Evolutionary conservation across 352 stramenopile genomes (phyloP).

Genomic region (Phytophthora hybrid): DNA sequence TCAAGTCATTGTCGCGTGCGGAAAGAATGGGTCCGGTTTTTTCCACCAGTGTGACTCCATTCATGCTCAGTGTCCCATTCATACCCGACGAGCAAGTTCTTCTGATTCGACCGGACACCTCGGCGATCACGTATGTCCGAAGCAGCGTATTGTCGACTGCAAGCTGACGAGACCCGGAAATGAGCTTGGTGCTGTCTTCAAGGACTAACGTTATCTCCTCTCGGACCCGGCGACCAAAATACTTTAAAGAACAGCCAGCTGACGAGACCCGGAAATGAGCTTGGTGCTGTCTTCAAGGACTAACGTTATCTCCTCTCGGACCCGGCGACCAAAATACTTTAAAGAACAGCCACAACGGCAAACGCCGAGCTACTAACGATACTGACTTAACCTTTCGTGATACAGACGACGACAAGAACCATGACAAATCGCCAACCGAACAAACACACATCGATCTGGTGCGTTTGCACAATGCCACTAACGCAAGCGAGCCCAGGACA

Average conservation of each 20-base stretch:
- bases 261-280: neutral
- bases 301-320: neutral
- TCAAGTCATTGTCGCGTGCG: neutral
- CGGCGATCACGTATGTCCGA: neutral
- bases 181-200: slow-evolving; percentile 1
- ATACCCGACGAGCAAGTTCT: neutral
- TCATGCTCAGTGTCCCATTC: slow-evolving; percentile 9
- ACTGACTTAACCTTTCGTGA: slow-evolving; percentile 14
- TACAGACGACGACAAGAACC: slow-evolving; percentile 11
- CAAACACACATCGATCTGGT: neutral
- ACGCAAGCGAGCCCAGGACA: neutral
- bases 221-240: neutral
- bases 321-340: neutral
- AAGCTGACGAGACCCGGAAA: neutral
- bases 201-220: neutral
- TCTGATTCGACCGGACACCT: slow-evolving; percentile 11
- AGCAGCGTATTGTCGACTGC: slow-evolving; percentile 18
- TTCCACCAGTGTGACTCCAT: neutral
- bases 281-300: slow-evolving; percentile 6
- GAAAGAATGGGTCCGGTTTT: slow-evolving; percentile 18
- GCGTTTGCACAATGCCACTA: neutral
- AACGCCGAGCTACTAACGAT: neutral
- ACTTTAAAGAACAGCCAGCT: neutral
- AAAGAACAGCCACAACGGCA: neutral
- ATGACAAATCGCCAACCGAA: neutral